Base-by-base conservation (phyloP, 2,329 filamentous ascomycete genomes). In the Talaromyces sp. region DNA sequence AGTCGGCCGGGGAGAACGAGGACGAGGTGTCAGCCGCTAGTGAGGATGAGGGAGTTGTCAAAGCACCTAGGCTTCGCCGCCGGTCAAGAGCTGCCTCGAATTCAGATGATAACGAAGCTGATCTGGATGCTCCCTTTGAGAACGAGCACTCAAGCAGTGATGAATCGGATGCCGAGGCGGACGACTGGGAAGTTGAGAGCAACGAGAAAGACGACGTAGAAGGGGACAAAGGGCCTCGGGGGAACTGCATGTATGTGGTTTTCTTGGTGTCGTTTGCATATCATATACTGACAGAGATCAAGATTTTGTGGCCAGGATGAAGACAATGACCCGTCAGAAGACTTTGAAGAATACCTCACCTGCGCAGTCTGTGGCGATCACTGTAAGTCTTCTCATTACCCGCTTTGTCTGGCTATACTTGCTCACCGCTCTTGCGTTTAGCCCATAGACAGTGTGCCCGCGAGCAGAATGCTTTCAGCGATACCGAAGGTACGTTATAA, bases 371-470 rank as follows among this genome's bases (percentile, higher is more conserved):
- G 93, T 75, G 87, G 87, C 65, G 89, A 93, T 71, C 89, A 91
- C 75, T 87, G 92, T 96, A 80, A 76, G 90, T 85, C 66, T 60
- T 63, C 62, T 62, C 61, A 58, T 58, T 59, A 68, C 62, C 64
- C 57, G 61, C 60, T 60, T 64, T 29, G 3, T 10, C 32, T 21
- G 12, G 8, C 9, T 58, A 24, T 43, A 24, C 10, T 29, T 24
- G 35, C 58, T 58, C 65, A 67, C 65, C 68, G 72, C 79, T 75
- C 79, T 75, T 74, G 72, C 69, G 75, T 74, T 72, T 79, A 96
- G 93, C 92, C 70, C 93, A 97, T 80, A 87, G 89, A 74, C 89
- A 94, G 83, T 97, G 93, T 77, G 92, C 91, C 61, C 86, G 88
- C 70, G 85, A 89, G 72, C 84, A 85, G 72, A 84, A 84, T 61